Conservation (phyloP, 2,329 filamentous ascomycete genomes). For the Phaeosphaeriaceae sp. region DNA sequence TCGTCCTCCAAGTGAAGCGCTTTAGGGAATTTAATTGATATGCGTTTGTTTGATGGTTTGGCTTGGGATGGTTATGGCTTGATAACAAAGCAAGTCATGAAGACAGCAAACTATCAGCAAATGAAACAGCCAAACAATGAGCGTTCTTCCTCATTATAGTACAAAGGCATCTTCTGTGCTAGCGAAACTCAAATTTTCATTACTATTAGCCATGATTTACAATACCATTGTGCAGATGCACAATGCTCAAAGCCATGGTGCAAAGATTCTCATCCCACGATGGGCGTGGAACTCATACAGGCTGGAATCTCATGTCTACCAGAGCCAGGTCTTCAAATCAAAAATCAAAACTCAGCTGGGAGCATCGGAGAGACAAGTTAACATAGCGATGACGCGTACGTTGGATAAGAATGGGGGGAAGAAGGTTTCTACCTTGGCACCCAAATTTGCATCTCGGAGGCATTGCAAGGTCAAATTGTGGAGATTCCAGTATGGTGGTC, state of each 20-base stretch:
- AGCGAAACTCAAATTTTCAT: no score
- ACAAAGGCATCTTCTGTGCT: no score
- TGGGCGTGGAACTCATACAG: constrained; percentile 2
- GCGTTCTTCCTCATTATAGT: no score
- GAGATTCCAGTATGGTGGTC: constrained; percentile 26
- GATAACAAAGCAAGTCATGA: no score
- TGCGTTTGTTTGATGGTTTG: no score
- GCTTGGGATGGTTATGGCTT: no score
- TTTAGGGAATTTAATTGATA: no score
- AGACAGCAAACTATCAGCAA: no score
- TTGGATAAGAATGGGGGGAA: background rate
- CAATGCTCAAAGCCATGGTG: background rate
- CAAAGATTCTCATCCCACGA: constrained; percentile 16
- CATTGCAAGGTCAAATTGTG: constrained; percentile 22
- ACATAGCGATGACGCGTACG: background rate
- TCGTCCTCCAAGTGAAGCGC: no score
- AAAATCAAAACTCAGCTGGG: background rate
- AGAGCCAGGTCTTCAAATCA: background rate
- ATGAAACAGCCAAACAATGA: no score
- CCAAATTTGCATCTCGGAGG: background rate
- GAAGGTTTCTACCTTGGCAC: background rate
- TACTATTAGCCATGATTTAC: no score
- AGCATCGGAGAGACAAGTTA: background rate
- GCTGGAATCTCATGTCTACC: background rate
- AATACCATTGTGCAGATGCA: background rate